These are phyloP conservation scores for Populus simonii DNA, from an alignment of 345 rosid genomes.

Conservation along the genomic window DNA sequence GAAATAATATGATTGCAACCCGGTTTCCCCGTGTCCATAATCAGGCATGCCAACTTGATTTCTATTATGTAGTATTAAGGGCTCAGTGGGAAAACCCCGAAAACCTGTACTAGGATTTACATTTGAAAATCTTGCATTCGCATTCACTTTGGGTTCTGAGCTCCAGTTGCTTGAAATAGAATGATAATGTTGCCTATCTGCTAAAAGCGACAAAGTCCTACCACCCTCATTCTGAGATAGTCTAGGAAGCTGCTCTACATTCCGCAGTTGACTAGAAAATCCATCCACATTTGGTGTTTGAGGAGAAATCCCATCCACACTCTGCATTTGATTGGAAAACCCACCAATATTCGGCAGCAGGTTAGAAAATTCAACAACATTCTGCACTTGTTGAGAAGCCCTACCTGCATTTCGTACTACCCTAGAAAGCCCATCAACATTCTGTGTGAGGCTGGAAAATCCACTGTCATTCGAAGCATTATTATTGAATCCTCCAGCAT, in stretches of 20 bases:
- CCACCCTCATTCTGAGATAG: background rate
- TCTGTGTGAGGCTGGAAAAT: background rate
- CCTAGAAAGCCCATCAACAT: background rate
- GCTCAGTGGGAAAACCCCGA: slow-evolving; percentile 9
- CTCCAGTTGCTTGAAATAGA: slow-evolving; percentile 3
- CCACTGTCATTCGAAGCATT: background rate
- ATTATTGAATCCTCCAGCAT: slow-evolving; percentile 6
- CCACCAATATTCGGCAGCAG: background rate
- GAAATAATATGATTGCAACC: slow-evolving; percentile 15
- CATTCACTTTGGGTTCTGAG: slow-evolving; percentile 3
- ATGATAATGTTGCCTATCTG: background rate
- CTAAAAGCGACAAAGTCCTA: background rate
- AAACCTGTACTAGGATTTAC: slow-evolving; percentile 7
- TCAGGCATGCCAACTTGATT: slow-evolving; percentile 9
- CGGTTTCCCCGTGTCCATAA: slow-evolving; percentile 8
- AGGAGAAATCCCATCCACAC: background rate
- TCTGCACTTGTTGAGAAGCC: slow-evolving; percentile 1
- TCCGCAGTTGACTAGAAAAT: background rate
- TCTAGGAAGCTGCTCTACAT: slow-evolving; percentile 4
- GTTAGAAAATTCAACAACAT: background rate
- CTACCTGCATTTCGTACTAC: background rate
- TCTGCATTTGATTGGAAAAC: background rate
- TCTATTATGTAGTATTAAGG: slow-evolving; percentile 8
- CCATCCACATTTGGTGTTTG: background rate
- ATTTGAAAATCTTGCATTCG: slow-evolving; percentile 2